Conservation (phyloP, 352 stramenopile genomes). For the Phytophthora tentaculata region DNA sequence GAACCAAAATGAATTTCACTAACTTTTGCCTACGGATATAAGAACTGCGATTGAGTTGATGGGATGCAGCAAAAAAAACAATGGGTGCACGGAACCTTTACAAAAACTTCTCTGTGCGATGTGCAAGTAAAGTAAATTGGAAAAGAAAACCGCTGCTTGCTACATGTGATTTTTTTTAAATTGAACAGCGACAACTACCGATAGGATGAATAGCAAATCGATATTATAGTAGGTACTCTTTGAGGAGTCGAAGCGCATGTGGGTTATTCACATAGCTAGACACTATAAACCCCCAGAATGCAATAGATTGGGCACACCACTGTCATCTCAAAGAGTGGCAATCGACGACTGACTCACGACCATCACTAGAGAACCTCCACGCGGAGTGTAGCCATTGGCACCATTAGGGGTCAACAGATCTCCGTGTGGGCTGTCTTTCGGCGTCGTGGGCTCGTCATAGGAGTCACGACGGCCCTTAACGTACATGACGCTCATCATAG, state of each 20-base stretch:
- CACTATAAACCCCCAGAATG: slow-evolving; percentile 6
- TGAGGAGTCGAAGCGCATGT: slow-evolving; percentile 14
- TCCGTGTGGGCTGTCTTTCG: slow-evolving; percentile 15
- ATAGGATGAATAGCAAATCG: slow-evolving; percentile 17
- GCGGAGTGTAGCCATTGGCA: slow-evolving; percentile 30
- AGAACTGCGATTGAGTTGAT: too few species aligned
- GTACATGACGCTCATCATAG: slow-evolving; percentile 40
- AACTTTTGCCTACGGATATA: too few species aligned
- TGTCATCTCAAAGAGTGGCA: slow-evolving; percentile 34
- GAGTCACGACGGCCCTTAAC: slow-evolving; percentile 26
- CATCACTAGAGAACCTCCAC: slow-evolving; percentile 37
- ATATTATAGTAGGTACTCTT: slow-evolving; percentile 33
- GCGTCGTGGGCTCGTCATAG: slow-evolving; percentile 31
- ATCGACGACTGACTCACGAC: slow-evolving; percentile 45
- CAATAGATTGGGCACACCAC: not conserved
- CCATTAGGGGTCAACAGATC: slow-evolving; percentile 25
- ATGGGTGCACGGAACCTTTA: too few species aligned
- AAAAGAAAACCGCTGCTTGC: too few species aligned
- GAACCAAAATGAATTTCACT: not conserved
- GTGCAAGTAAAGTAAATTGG: too few species aligned
- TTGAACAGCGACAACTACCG: too few species aligned
- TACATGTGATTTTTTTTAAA: too few species aligned
- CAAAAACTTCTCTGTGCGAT: too few species aligned
- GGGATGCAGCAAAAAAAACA: too few species aligned
- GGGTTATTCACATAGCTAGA: slow-evolving; percentile 3